These are phyloP conservation scores for Alectoria sarmentosa DNA, from an alignment of 495 filamentous ascomycete species.

Conservation along the genomic window DNA sequence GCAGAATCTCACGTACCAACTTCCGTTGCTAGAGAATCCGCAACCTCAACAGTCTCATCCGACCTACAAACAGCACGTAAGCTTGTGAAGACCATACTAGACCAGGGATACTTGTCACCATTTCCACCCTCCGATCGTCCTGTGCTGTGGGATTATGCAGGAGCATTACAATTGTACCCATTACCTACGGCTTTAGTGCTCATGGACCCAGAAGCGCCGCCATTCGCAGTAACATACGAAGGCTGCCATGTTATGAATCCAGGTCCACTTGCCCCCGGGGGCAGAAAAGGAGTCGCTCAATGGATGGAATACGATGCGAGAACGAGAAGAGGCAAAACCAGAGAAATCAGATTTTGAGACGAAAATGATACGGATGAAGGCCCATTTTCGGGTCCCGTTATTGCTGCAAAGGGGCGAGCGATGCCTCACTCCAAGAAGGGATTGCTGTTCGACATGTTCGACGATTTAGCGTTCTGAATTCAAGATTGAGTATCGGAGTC, in stretches of 20 bases:
- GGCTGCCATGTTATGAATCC: slow-evolving; percentile 97
- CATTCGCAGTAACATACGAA: slow-evolving; percentile 85
- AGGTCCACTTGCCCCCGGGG: slow-evolving; percentile 60
- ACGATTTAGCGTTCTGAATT: neutral
- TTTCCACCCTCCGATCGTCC: slow-evolving; percentile 73
- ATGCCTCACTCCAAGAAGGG: neutral
- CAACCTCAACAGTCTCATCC: slow-evolving; percentile 34
- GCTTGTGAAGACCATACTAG: slow-evolving; percentile 85
- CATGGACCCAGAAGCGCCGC: slow-evolving; percentile 68
- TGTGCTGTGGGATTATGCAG: slow-evolving; percentile 79
- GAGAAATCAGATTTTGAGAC: slow-evolving; percentile 37
- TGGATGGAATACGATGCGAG: slow-evolving; percentile 83
- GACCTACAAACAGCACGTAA: slow-evolving; percentile 62
- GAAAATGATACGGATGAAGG: neutral
- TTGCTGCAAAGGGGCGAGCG: neutral
- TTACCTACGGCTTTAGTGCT: slow-evolving; percentile 77
- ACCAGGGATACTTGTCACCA: slow-evolving; percentile 81
- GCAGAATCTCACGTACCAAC: slow-evolving; percentile 21
- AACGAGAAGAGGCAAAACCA: slow-evolving; percentile 47
- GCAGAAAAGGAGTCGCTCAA: slow-evolving; percentile 53
- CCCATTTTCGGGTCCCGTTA: neutral
- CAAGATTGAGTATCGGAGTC: neutral
- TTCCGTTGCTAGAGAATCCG: slow-evolving; percentile 20
- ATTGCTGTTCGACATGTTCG: neutral
- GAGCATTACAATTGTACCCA: slow-evolving; percentile 73